Percentiles rank a stretch among this genome's conserved stretches.
Evolutionary conservation across 23 red algal genomes (phyloP).

Genomic region (Gracilaria caudata): DNA sequence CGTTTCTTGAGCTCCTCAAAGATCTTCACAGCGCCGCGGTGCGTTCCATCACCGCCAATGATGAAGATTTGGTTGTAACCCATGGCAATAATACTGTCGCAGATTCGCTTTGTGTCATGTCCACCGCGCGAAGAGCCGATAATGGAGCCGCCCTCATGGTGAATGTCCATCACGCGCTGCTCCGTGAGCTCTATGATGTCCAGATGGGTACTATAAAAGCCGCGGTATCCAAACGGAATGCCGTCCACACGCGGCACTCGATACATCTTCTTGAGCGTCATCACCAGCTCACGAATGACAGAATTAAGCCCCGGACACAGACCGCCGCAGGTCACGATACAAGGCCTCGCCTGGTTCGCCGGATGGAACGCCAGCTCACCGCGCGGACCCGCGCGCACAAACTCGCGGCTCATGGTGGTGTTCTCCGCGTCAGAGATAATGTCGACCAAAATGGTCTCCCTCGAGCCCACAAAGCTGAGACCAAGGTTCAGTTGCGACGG

Average conservation of each 20-base stretch:
- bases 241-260: slow-evolving; percentile 73
- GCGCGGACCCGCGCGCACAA: slow-evolving; percentile 84
- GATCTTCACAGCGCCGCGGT: slow-evolving; percentile 81
- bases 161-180: slow-evolving; percentile 77
- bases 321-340: slow-evolving; percentile 98
- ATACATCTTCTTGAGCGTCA: slow-evolving; percentile 83
- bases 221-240: slow-evolving; percentile 89
- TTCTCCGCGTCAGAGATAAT: slow-evolving; percentile 82
- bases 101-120: slow-evolving; percentile 83
- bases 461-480: slow-evolving; percentile 79
- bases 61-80: slow-evolving; percentile 93
- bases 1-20: slow-evolving; percentile 70
- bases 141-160: slow-evolving; percentile 91
- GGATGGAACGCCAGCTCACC: slow-evolving; percentile 84
- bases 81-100: slow-evolving; percentile 73
- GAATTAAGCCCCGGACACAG: slow-evolving; percentile 95
- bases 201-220: slow-evolving; percentile 88
- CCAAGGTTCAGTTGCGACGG: slow-evolving; percentile 75
- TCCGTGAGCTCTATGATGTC: slow-evolving; percentile 58
- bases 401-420: slow-evolving; percentile 84
- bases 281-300: slow-evolving; percentile 92
- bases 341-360: slow-evolving; percentile 73
- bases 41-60: slow-evolving; percentile 97
- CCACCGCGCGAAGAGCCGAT: slow-evolving; percentile 92
- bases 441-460: slow-evolving; percentile 95